A percentile compares a stretch with the other conserved stretches of the same genome.
Evolutionary conservation across 75 land plant genomes (phyloP).

Genomic region (Isoetes taiwanensis): DNA sequence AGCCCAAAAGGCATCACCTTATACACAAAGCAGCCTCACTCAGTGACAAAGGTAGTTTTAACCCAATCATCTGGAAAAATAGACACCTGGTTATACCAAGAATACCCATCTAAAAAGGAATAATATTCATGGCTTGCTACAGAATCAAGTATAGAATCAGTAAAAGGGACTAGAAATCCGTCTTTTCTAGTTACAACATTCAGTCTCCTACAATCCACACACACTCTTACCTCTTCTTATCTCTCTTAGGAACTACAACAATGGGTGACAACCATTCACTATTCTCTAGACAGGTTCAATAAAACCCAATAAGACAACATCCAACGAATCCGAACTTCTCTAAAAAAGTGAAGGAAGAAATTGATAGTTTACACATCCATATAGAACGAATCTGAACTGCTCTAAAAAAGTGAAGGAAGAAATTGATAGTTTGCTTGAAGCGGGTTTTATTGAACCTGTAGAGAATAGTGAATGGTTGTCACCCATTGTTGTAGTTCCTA

Average conservation of each 20-base stretch:
- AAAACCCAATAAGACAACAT: too few relatives aligned
- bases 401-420: too few relatives aligned
- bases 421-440: too few relatives aligned
- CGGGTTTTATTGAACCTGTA: too few relatives aligned
- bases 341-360: too few relatives aligned
- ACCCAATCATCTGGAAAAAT: not conserved
- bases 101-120: conserved; percentile 8
- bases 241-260: conserved; percentile 10
- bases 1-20: conserved; percentile 3
- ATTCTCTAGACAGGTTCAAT: too few relatives aligned
- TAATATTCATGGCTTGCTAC: conserved; percentile 8
- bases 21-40: not conserved
- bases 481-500: too few relatives aligned
- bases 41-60: not conserved
- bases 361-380: too few relatives aligned
- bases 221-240: not conserved
- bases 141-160: not conserved
- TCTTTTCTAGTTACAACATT: not conserved
- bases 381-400: too few relatives aligned
- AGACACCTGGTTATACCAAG: not conserved
- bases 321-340: too few relatives aligned
- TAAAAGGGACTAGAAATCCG: not conserved
- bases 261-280: conserved; percentile 11
- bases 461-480: too few relatives aligned
- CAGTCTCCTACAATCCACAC: not conserved